Evolutionary conservation across 1,284 basidiomycete genomes (phyloP), one percentile per base, ranked within the genome.

Genomic region (Erythrobasidium hasegawianum): DNA sequence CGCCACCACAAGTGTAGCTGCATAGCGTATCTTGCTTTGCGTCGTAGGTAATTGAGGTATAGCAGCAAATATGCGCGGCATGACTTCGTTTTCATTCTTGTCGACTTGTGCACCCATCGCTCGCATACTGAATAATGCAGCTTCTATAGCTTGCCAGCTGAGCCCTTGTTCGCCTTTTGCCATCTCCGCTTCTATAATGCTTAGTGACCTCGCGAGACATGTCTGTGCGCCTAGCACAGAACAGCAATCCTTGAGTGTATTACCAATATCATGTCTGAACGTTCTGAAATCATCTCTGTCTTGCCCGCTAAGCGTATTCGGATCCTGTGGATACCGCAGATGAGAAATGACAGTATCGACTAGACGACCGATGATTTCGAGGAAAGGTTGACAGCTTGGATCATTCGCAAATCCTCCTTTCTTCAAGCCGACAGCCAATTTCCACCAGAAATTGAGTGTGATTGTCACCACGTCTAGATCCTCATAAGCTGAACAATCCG

Each of bases 361-460:
- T 27, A 99, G 84, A 1, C 85, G 81, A 73, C 84, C 85, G 81
- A 90, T 98, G 50, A 94, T 86, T 57, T 89, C 85, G 55, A 86
- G 72, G 75, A 97, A 89, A 0, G 86, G 80, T 71, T 82, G 85
- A 64, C 41, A 73, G 54, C 16, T 49, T 5, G 70, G 61, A 10
- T 72, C 73, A 9, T 74, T 74, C 29, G 57, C 56, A 43, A 57
- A 58, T 13, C 62, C 62, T 4, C 62, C 62, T 27, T 73, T 72
- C 24, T 68, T 52, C 78, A 89, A 89, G 64, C 87, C 87, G 45
- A 96, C 84, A 64, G 84, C 86, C 43, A 95, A 86, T 26, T 87
- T 86, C 84, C 92, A 94, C 96, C 96, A 99, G 82, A 98, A 98
- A 50, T 89, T 87, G 82, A 98, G 97, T 8, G 96, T 98, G 78